Base-by-base conservation (phyloP, 352 stramenopile species). In the Globisporangium polare region DNA sequence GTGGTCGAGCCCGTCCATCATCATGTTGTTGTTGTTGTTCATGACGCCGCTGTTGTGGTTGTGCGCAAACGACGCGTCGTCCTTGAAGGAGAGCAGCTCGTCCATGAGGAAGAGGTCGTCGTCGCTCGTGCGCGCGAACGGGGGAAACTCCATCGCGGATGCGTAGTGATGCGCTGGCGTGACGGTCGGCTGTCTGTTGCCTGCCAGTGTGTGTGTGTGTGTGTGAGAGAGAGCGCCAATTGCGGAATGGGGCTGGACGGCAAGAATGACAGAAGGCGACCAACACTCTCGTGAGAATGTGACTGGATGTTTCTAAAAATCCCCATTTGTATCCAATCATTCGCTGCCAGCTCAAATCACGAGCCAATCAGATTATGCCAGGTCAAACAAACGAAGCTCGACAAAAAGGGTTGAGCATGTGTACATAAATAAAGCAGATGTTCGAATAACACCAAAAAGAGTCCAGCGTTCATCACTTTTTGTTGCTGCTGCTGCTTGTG, bases 11-110 rank as follows among this genome's bases (percentile, higher is more conserved):
- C 26, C 20, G 20, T 67, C 61, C 46, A 66, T 61, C 31, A 49
- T 55, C 31, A 53, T 55, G 22, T 35, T 39, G 54, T 12, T 61
- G 42, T 22, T 53, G 29, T 24, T 42, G 41, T 42, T 29, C 15
- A 12, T 60, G 31, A 58, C 10, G 55, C 52, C 15, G 31, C 45
- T 47, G 51, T 24, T 39, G 26, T 6, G 10, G 51, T 17, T 39
- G 22, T 12, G 41, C 41, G 41, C 41, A 27, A 73, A 73, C 52
- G 37, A 43, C 50, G 73, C 63, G 46, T 65, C 68, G 62, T 86
- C 74, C 37, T 80, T 66, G 46, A 78, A 69, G 41, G 86, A 66
- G 43, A 88, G 68, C 26, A 88, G 69, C 42, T 85, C 77, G 68
- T 83, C 77, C 70, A 84, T 73, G 58, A 87, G 42, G 35, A 58